Conservation (phyloP, 176 grass and related monocot species). For the Rhipidocladum racemiflorum region DNA sequence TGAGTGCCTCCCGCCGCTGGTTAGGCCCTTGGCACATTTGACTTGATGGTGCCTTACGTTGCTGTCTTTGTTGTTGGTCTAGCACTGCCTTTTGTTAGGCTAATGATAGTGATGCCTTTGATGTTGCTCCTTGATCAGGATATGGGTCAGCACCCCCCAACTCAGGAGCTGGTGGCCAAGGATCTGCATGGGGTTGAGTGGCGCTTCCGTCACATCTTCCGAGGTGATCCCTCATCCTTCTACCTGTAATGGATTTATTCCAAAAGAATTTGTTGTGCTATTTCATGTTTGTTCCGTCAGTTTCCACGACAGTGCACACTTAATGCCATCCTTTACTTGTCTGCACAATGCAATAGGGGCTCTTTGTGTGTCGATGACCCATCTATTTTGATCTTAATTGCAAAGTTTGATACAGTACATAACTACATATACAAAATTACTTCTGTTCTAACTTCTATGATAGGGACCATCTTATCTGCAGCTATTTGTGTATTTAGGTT, state of each 20-base stretch:
- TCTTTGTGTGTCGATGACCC: not conserved
- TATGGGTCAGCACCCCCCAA: conserved; percentile 83
- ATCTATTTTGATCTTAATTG: conserved; percentile 16
- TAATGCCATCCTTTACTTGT: not conserved
- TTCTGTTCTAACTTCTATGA: not conserved
- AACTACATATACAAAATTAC: not conserved
- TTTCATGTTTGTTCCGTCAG: not conserved
- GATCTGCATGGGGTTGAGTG: conserved; percentile 81
- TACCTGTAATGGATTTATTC: conserved; percentile 4
- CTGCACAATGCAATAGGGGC: not conserved
- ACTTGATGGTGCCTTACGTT: not conserved
- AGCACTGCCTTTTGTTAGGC: not conserved
- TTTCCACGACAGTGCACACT: not conserved
- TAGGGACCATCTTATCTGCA: not conserved
- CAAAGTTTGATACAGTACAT: not conserved
- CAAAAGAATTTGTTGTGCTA: not conserved
- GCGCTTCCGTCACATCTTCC: conserved; percentile 94
- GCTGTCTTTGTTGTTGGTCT: not conserved
- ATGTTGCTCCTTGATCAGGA: conserved; percentile 54
- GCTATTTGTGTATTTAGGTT: not conserved
- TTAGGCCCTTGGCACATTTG: conserved; percentile 27
- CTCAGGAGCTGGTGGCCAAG: conserved; percentile 78
- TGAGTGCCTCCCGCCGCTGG: conserved; percentile 86
- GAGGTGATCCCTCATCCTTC: conserved; percentile 46
- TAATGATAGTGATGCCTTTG: conserved; percentile 10